Base-by-base conservation (phyloP, 768 basidiomycete genomes). In the Boletus reticulatus region DNA sequence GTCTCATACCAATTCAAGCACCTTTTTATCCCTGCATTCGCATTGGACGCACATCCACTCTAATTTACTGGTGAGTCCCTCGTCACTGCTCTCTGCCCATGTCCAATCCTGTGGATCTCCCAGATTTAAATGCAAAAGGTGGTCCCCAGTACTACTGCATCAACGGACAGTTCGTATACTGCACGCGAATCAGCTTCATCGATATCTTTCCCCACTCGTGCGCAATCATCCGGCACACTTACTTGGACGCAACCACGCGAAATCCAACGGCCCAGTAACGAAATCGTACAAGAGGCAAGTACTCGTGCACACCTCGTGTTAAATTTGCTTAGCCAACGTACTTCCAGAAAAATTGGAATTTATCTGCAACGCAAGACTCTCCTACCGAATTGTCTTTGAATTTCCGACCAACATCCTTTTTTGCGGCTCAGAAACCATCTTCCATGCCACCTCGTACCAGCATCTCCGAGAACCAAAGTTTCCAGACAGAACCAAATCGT, bases 121-220 rank as follows among this genome's bases (percentile, higher is more conserved):
- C 65, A 75, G 70, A 74, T 81, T 83, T 82, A 81, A 81, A 88
- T 88, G 85, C 82, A 82, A 80, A 79, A 82, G 75, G 78, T 80
- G 78, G 82, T 85, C 74, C 79, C 83, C 78, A 73, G 80, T 66
- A 68, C 77, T 75, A 76, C 80, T 60, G 76, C 75, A 67, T 52
- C 71, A 56, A 61, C 57, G 55, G 60, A 71, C 70, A 70, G 58
- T 68, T 45, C 67, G 68, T 71, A 71, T 62, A 49, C 57, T 70
- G 70, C 70, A 73, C 66, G 65, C 66, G 70, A 71, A 73, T 71
- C 72, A 64, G 70, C 62, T 38, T 58, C 68, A 63, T 63, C 67
- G 56, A 67, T 64, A 70, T 62, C 67, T 42, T 62, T 64, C 27
- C 53, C 67, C n/a, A 44, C 58, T 48, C 72, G 72, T 61, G 59